Percentiles rank a stretch among this genome's conserved stretches.
These are phyloP conservation scores for Dactylellina cionopaga DNA, from an alignment of 2,329 filamentous ascomycete genomes.

Conservation along the genomic window DNA sequence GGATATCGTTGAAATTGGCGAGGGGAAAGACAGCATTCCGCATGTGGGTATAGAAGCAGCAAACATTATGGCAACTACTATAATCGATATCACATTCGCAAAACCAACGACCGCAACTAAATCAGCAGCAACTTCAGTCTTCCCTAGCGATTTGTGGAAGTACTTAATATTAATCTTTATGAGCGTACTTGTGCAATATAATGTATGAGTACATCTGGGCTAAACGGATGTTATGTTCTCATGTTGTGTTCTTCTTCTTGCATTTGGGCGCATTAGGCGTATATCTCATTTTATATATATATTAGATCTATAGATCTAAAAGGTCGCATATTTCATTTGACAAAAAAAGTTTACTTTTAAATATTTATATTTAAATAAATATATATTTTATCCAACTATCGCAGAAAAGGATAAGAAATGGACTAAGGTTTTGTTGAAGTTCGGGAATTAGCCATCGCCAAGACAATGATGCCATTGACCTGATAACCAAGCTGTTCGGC, in stretches of 20 bases:
- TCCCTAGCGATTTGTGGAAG: not conserved
- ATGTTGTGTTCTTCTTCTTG: not conserved
- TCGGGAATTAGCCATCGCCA: constrained; percentile 4
- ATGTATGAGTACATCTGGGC: not conserved
- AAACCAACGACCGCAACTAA: constrained; percentile 9
- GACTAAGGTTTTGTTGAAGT: too few species aligned
- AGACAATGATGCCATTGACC: constrained; percentile 43
- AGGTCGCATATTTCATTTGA: too few species aligned
- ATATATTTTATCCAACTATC: too few species aligned
- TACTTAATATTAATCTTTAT: not conserved
- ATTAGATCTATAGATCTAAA: too few species aligned
- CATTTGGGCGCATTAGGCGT: not conserved
- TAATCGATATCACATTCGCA: constrained; percentile 32
- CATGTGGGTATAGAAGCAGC: constrained; percentile 65
- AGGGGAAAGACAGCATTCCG: constrained; percentile 65
- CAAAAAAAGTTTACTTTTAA: too few species aligned
- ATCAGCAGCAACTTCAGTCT: not conserved
- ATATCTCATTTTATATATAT: too few species aligned
- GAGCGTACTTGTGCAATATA: not conserved
- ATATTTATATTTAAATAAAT: too few species aligned
- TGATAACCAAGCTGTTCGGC: constrained; percentile 9
- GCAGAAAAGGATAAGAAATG: too few species aligned
- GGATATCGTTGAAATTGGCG: constrained; percentile 67
- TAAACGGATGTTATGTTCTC: not conserved
- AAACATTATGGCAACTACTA: constrained; percentile 60